Percentiles rank a stretch among this genome's conserved stretches.
Conservation (phyloP, 345 rosid species). For the Eucalyptus polybractea region DNA sequence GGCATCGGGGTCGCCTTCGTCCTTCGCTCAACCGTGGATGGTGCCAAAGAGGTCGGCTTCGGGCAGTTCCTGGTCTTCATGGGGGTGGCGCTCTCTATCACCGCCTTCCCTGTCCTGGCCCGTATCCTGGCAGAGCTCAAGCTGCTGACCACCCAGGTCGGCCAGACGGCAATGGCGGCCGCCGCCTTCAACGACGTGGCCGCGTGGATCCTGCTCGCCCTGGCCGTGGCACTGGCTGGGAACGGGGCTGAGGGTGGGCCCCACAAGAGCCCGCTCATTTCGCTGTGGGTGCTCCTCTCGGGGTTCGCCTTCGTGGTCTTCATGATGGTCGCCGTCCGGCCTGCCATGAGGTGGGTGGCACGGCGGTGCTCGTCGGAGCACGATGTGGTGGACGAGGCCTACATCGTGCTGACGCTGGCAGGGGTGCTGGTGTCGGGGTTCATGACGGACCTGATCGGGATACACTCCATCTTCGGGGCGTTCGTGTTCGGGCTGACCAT, state of each 20-base stretch:
- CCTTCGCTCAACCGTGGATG: slow-evolving; percentile 32
- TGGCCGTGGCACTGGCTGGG: slow-evolving; percentile 74
- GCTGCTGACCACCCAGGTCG: slow-evolving; percentile 53
- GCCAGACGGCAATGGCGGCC: slow-evolving; percentile 83
- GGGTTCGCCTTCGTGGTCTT: slow-evolving; percentile 56
- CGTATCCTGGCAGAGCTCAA: slow-evolving; percentile 89
- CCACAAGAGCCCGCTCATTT: slow-evolving; percentile 50
- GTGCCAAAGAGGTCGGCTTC: slow-evolving; percentile 39
- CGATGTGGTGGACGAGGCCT: slow-evolving; percentile 47
- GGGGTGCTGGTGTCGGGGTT: slow-evolving; percentile 78
- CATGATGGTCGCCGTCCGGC: slow-evolving; percentile 51
- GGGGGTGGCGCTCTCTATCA: slow-evolving; percentile 93
- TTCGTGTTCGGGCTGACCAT: slow-evolving; percentile 73
- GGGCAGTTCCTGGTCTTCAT: slow-evolving; percentile 64
- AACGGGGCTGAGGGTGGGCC: slow-evolving; percentile 13
- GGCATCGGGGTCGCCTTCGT: slow-evolving; percentile 34
- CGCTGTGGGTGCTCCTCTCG: slow-evolving; percentile 64
- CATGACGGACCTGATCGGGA: slow-evolving; percentile 59
- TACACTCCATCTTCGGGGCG: slow-evolving; percentile 79
- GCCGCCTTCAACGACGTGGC: slow-evolving; percentile 89
- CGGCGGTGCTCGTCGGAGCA: slow-evolving; percentile 42
- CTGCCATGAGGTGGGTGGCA: slow-evolving; percentile 63
- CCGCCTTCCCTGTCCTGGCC: slow-evolving; percentile 89
- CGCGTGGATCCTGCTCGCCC: slow-evolving; percentile 75
- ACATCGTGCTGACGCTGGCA: slow-evolving; percentile 55